A percentile compares a stretch with the other conserved stretches of the same genome.
Conservation (phyloP, 2,329 filamentous ascomycete species). For the Trichoderma harzianum region DNA sequence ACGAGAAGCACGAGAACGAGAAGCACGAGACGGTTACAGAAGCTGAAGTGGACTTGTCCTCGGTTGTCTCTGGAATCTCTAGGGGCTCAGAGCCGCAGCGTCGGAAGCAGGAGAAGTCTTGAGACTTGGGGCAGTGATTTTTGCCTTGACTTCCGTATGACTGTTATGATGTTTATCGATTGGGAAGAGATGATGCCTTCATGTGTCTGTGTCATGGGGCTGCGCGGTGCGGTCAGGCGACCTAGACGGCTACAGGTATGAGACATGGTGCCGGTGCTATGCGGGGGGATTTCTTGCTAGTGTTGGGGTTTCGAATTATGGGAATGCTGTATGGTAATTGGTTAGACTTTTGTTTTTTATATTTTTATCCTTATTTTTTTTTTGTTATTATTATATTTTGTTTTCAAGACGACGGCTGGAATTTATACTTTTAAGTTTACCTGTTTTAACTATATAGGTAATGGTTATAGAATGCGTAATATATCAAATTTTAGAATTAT, state of each 20-base stretch:
- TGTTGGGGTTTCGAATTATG: background rate
- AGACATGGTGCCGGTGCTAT: background rate
- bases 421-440: background rate
- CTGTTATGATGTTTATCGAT: background rate
- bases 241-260: background rate
- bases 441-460: background rate
- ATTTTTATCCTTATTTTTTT: background rate
- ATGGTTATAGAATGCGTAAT: background rate
- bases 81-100: constrained; percentile 23
- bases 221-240: background rate
- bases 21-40: constrained; percentile 26
- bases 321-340: background rate
- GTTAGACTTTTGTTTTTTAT: background rate
- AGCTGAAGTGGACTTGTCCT: constrained; percentile 29
- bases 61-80: constrained; percentile 30
- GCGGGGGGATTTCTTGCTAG: background rate
- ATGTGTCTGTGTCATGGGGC: background rate
- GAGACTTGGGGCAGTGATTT: background rate
- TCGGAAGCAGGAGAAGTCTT: constrained; percentile 28
- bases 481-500: background rate
- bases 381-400: background rate
- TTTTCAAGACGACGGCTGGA: background rate
- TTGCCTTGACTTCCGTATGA: background rate
- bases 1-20: constrained; percentile 29
- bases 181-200: background rate